Base-by-base conservation (phyloP, 1,284 basidiomycete genomes). In the Ustilago sp. region DNA sequence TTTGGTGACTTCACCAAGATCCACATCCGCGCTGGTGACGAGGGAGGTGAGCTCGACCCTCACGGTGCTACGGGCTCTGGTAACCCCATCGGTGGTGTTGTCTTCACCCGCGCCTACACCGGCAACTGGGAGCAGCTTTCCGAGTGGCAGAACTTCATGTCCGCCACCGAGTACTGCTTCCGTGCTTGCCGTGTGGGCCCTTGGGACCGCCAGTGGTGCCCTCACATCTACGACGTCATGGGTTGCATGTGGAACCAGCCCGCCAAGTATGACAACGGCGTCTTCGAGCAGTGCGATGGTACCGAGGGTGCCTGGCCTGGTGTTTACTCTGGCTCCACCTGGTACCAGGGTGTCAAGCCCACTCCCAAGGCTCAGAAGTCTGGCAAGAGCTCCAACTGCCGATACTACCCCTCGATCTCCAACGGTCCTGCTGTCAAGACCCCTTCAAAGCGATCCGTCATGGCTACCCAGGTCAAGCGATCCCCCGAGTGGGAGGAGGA, bases 1-100 rank as follows among this genome's bases (percentile, higher is more conserved):
- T 56, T 56, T n/a, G 86, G 86, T 41, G 83, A 87, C 78, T 85
- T 87, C 28, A 86, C 85, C 69, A 86, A 84, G 79, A 80, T 87
- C 50, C 80, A 83, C 74, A 76, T 87, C 61, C 41, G 51, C 4
- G 62, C 55, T 3, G 80, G 79, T 35, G 86, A 87, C 72, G 72
- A 77, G 31, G 86, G 86, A 28, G 86, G 86, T 58, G 86, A 87
- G 83, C 81, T 85, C 65, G 84, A 85, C 74, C 82, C 83, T 31
- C 84, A 85, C 79, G 84, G 82, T 52, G 78, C 76, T 38, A 79
- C 66, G n/a, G 78, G 80, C 68, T 58, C 57, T n/a, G 75, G 82
- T 57, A 83, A 85, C 78, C 79, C 80, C 38, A 59, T 74, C 41
- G 79, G 79, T 34, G 83, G 83, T 50, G 59, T 74, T 19, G 81